Base-by-base conservation (phyloP, 2,329 filamentous ascomycete species). In the Pseudogymnoascus sp. region DNA sequence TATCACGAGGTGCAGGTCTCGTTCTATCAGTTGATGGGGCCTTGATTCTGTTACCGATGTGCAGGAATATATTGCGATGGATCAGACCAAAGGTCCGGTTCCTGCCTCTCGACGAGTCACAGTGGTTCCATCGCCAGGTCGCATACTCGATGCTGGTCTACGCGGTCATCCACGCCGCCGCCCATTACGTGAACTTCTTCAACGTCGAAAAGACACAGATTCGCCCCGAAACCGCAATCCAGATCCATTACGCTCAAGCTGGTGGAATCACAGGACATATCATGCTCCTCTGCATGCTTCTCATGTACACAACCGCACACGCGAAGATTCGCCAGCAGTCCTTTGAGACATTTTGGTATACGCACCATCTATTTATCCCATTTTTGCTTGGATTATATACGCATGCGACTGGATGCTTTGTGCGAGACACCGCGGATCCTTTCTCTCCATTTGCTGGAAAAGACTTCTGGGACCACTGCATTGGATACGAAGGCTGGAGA, bases 331-430 rank as follows among this genome's bases (percentile, higher is more conserved):
- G 95, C 63, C 93, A 97, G 74, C 95, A 99, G 74, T 96, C 91
- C 0, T 99, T 93, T 73, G 95, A 99, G 78, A 96, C 93, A 0
- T 99, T 99, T 75, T 99, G 95, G 95, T 99, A 99, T 77, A 96
- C 92, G 0, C 95, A 99, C 77, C 95, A 99, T 72, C 84, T 99
- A n/a, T 97, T 97, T 72, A 89, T 99, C 66, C 93, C 95, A 1
- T 99, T 99, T 76, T 78, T 97, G 72, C 82, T 99, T 51, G 93
- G 85, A 54, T 86, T 99, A 69, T 99, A 97, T 77, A 97, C 93
- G 11, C 95, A 99, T 76, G 93, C 95, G 1, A 91, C 90, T 6
- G 93, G 92, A 65, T 99, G 95, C 77, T 99, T 99, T 78, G 95
- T 99, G 40, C 90, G 95, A 69, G 93, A 97, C 73, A 88, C 86